Base-by-base conservation (phyloP, 2,329 filamentous ascomycete species). In the Penicillium concentricum region DNA sequence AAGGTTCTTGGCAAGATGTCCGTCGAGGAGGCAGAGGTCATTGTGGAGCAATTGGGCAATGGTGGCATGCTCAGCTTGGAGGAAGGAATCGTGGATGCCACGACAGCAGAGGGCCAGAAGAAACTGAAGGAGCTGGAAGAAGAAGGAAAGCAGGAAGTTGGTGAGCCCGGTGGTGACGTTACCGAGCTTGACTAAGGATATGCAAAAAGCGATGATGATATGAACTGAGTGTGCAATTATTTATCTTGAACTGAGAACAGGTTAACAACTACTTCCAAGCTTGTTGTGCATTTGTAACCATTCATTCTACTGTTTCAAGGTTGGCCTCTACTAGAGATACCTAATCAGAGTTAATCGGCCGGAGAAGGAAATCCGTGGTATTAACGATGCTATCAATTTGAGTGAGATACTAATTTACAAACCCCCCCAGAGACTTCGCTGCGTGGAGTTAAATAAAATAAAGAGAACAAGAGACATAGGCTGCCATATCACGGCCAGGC, bases 31-130 rank as follows among this genome's bases (percentile, higher is more conserved):
- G 92, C 92, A 0, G 92, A 96, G 75, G 88, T 91, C 65, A 79
- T 96, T 47, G 90, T 96, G 18, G 88, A 87, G 65, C 84, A 92
- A 70, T 78, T 96, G 59, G 86, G 91, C 30, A 83, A 94, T 78
- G 91, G 91, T 16, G 91, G 90, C 37, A 93, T 97, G 80, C 76
- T 99, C 63, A 96, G 90, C 72, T 74, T 99, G 49, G 92, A 97
- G 73, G 87, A 96, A 70, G 87, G 95, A 48, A 91, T 99, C 50
- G 95, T 99, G 65, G 94, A 99, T 76, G 91, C 92, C 1, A 99
- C 92, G 44, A 96, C 93, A 2, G 88, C 92, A 70, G 87, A 94
- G 72, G 92, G 92, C 3, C 84, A 88, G 79, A 84, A 87, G 72
- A 87, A 87, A 70, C 81, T 93, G 66, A 88, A 89, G 76, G 85